These are phyloP conservation scores for Tremella mesenterica DNA, from an alignment of 768 basidiomycete genomes.

Conservation along the genomic window DNA sequence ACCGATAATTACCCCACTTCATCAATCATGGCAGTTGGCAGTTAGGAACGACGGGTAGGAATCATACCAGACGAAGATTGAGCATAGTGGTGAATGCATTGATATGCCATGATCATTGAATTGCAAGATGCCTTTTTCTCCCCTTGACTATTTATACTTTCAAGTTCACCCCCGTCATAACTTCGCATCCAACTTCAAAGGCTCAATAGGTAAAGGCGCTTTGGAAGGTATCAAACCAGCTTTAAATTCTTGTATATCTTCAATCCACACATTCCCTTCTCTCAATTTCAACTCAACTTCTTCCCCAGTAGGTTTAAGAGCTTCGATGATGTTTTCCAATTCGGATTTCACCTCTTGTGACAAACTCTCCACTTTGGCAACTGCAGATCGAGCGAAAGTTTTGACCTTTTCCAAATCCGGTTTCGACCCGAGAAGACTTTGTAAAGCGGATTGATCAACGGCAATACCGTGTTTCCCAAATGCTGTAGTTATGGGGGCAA, in stretches of 20 bases:
- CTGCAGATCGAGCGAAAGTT: slow-evolving; percentile 54
- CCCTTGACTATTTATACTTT: neutral
- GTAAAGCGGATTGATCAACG: slow-evolving; percentile 53
- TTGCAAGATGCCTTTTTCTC: neutral
- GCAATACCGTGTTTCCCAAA: slow-evolving; percentile 51
- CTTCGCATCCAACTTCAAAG: slow-evolving; percentile 25
- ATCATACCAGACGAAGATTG: neutral
- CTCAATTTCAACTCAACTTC: slow-evolving; percentile 49
- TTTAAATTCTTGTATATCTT: slow-evolving; percentile 62
- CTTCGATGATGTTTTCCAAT: slow-evolving; percentile 54
- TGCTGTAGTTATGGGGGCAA: slow-evolving; percentile 55
- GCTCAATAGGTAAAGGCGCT: slow-evolving; percentile 57
- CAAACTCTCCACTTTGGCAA: slow-evolving; percentile 38
- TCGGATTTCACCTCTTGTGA: slow-evolving; percentile 48
- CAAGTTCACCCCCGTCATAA: slow-evolving; percentile 7
- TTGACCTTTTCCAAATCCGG: slow-evolving; percentile 57
- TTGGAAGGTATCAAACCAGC: slow-evolving; percentile 52
- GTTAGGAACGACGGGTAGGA: neutral
- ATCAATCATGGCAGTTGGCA: neutral
- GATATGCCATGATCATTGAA: neutral
- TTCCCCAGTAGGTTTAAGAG: slow-evolving; percentile 51
- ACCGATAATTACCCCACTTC: neutral
- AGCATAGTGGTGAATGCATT: neutral
- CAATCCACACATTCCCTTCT: slow-evolving; percentile 55
- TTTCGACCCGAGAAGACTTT: slow-evolving; percentile 50